phyloP scores from a whole-genome alignment of 805 yeast genomes.

The Candida chilensis region DNA sequence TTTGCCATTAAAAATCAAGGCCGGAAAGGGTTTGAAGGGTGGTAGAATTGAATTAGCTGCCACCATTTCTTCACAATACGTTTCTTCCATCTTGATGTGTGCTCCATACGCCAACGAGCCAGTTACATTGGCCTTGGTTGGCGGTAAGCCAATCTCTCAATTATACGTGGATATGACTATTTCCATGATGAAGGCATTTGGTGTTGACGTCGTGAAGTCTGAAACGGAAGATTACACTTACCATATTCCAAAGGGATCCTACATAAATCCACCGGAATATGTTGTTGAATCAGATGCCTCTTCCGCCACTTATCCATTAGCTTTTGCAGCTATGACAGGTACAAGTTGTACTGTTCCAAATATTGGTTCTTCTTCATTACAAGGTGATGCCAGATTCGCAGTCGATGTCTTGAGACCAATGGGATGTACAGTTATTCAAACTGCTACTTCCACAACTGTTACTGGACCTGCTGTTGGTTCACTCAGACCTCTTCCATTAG shows the following conservation, averaged over 20 bases:
- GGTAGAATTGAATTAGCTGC: slow-evolving; percentile 93
- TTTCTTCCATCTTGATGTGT: slow-evolving; percentile 91
- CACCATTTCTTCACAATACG: slow-evolving; percentile 94
- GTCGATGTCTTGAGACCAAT: slow-evolving; percentile 85
- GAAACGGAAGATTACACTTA: slow-evolving; percentile 73
- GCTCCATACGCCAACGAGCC: slow-evolving; percentile 93
- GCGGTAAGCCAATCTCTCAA: slow-evolving; percentile 96
- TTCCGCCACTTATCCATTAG: slow-evolving; percentile 95
- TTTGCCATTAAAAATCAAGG: slow-evolving; percentile 65
- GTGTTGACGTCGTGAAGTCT: slow-evolving; percentile 66
- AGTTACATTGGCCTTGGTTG: slow-evolving; percentile 80
- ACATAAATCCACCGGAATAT: slow-evolving; percentile 75
- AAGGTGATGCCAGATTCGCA: slow-evolving; percentile 97
- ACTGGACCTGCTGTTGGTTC: slow-evolving; percentile 73
- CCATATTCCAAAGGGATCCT: slow-evolving; percentile 79
- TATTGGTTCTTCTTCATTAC: slow-evolving; percentile 85
- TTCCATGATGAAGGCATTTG: slow-evolving; percentile 88
- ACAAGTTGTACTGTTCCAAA: slow-evolving; percentile 89
- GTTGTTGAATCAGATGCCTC: slow-evolving; percentile 96
- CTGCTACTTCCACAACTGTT: slow-evolving; percentile 83
- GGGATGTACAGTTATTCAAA: slow-evolving; percentile 88
- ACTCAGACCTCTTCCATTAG: slow-evolving; percentile 59
- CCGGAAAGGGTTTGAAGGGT: slow-evolving; percentile 71
- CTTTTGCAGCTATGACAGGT: slow-evolving; percentile 95
- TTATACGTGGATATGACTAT: slow-evolving; percentile 96